phyloP scores from a whole-genome alignment of 2,329 filamentous ascomycete species.

The Bimuria novae-zelandiae region DNA sequence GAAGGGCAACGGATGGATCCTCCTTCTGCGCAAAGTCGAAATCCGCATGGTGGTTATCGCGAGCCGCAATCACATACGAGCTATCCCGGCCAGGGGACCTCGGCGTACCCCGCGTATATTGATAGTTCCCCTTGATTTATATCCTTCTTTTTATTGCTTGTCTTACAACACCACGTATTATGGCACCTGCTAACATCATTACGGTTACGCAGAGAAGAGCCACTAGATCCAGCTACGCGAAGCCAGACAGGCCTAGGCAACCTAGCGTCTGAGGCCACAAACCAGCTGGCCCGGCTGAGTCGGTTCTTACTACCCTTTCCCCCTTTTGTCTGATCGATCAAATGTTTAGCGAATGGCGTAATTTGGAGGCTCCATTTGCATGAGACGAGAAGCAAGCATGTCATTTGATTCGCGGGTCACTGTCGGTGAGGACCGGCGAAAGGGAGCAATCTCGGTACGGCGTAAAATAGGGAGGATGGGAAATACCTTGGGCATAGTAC shows the following conservation, averaged over 20 bases:
- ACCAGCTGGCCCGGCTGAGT: not conserved
- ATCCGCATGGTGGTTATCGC: constrained; percentile 11
- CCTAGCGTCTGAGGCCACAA: not conserved
- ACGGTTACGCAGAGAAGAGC: constrained; percentile 25
- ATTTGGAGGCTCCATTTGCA: not conserved
- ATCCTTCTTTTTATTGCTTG: constrained; percentile 1
- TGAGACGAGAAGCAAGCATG: not conserved
- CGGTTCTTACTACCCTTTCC: not conserved
- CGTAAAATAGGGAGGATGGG: not conserved
- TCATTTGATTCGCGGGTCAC: not conserved
- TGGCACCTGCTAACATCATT: constrained; percentile 25
- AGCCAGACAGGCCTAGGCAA: not conserved
- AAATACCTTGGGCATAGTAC: constrained; percentile 8
- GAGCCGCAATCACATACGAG: constrained; percentile 8
- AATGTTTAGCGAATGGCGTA: constrained; percentile 6
- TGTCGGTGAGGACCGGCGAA: not conserved
- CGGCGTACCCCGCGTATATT: constrained; percentile 32
- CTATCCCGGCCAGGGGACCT: constrained; percentile 29
- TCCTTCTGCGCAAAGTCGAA: constrained; percentile 23
- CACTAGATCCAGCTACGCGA: constrained; percentile 36
- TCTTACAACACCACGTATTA: constrained; percentile 17
- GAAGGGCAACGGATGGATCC: constrained; percentile 23
- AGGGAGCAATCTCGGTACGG: not conserved
- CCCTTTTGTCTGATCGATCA: not conserved
- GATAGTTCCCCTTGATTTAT: constrained; percentile 32